A percentile compares a stretch with the other conserved stretches of the same genome.
These are phyloP conservation scores for Diplosphaera chodatii DNA, from an alignment of 139 green algal genomes.

Conservation along the genomic window DNA sequence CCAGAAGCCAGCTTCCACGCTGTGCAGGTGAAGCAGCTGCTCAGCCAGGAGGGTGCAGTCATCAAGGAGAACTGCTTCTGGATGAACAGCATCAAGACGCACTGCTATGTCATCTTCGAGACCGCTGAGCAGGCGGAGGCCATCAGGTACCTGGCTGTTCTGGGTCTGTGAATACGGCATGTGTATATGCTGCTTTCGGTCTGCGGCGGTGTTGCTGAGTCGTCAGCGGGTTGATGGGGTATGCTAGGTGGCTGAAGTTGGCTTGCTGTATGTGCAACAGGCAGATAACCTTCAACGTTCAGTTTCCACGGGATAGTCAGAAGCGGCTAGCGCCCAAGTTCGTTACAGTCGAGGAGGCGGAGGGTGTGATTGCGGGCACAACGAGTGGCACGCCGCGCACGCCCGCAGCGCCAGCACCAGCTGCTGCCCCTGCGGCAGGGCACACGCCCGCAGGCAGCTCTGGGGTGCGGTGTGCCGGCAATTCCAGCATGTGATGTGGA, in stretches of 20 bases:
- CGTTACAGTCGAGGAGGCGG: constrained; percentile 38
- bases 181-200: too few species aligned
- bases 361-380: constrained; percentile 36
- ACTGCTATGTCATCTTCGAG: constrained; percentile 59
- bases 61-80: constrained; percentile 54
- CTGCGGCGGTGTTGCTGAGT: too few species aligned
- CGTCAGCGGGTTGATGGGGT: too few species aligned
- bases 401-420: background rate
- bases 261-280: background rate
- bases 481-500: background rate
- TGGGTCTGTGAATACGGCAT: too few species aligned
- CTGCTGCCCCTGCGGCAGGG: background rate
- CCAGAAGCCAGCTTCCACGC: too few species aligned
- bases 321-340: constrained; percentile 40
- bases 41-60: constrained; percentile 8
- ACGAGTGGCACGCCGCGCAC: background rate
- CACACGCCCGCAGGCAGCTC: background rate
- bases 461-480: constrained; percentile 6
- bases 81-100: constrained; percentile 78
- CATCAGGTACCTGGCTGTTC: too few species aligned
- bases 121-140: constrained; percentile 46
- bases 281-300: constrained; percentile 9
- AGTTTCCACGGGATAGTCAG: constrained; percentile 36
- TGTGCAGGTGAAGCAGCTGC: background rate
- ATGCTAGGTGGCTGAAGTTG: too few species aligned